phyloP scores from a whole-genome alignment of 441 rosid genomes.

The Raphanus hybrid region DNA sequence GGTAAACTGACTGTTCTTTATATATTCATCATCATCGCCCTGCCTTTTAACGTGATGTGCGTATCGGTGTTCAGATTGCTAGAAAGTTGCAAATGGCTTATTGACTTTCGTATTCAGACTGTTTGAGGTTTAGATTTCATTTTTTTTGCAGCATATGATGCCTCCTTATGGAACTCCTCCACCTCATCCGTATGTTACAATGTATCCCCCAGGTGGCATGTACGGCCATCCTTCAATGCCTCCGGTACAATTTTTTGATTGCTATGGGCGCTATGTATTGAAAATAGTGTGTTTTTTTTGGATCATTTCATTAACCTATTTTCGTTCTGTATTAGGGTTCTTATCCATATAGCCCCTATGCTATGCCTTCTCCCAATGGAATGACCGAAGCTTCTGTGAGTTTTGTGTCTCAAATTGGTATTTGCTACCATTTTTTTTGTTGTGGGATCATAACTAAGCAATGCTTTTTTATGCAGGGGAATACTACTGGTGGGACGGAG shows the following conservation, averaged over 20 bases:
- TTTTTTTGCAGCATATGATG: slow-evolving; percentile 95
- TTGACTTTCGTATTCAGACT: neutral
- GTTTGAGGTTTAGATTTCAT: too few relatives aligned
- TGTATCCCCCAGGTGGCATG: slow-evolving; percentile 96
- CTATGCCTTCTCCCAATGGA: slow-evolving; percentile 93
- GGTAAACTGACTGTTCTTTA: slow-evolving; percentile 47
- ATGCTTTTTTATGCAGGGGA: slow-evolving; percentile 57
- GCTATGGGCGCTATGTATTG: slow-evolving; percentile 11
- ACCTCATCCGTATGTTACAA: slow-evolving; percentile 93
- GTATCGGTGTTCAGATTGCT: slow-evolving; percentile 2
- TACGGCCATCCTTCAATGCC: slow-evolving; percentile 93
- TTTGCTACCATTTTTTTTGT: neutral
- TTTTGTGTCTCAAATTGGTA: slow-evolving; percentile 46
- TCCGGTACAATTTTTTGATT: slow-evolving; percentile 57
- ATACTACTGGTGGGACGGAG: slow-evolving; percentile 58
- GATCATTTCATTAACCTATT: slow-evolving; percentile 20
- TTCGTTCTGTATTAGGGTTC: slow-evolving; percentile 64
- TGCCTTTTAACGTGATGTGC: slow-evolving; percentile 13
- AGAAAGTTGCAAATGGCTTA: neutral
- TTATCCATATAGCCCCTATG: slow-evolving; percentile 92
- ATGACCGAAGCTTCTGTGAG: slow-evolving; percentile 78
- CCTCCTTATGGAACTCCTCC: slow-evolving; percentile 95
- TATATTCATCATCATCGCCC: neutral
- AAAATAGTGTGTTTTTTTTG: slow-evolving; percentile 7
- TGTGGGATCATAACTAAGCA: neutral